Evolutionary conservation across 306 rosid genomes (phyloP), one percentile per base, ranked within the genome.

Genomic region (Alnus glutinosa): DNA sequence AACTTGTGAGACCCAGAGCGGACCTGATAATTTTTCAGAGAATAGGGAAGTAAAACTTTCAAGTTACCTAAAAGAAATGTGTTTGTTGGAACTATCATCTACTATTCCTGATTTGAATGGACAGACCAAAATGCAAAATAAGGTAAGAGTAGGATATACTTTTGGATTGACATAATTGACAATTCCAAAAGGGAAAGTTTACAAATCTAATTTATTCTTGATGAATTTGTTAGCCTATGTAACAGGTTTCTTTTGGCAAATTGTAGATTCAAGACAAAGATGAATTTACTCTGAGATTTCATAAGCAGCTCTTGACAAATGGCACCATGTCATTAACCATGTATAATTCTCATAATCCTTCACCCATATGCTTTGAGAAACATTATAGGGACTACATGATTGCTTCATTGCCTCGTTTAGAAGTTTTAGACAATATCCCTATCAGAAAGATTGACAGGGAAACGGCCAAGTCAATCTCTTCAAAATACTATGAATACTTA

Each of bases 331-430:
- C 92, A 78, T 64, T 70, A 76, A 89, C 23, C 16, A 39, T 83
- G 75, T 84, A 88, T 55, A 86, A 85, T 80, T 84, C 96, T 66
- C 64, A 83, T 84, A 90, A 90, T 88, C 83, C 94, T 77, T 92
- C 97, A 5, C 96, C 94, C 72, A 90, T 92, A 81, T 92, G 97
- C 85, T 86, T 82, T 52, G 92, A 90, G 87, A 90, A 87, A 77
- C 83, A 90, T 81, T 92, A 92, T 80, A 88, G 96, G 82, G 96
- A 92, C 77, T 92, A 82, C 88, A 90, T 92, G 88, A 84, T 89
- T 80, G 90, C 91, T 80, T 90, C 94, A 61, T 83, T 92, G 77
- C 89, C 94, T 32, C 85, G 82, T 70, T 82, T 92, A 77, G 85
- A 87, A 86, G 83, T 78, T 78, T 83, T 90, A 75, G 97, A 92